Evolutionary conservation across 768 basidiomycete genomes (phyloP).

Genomic region (Tricholoma saponaceum): DNA sequence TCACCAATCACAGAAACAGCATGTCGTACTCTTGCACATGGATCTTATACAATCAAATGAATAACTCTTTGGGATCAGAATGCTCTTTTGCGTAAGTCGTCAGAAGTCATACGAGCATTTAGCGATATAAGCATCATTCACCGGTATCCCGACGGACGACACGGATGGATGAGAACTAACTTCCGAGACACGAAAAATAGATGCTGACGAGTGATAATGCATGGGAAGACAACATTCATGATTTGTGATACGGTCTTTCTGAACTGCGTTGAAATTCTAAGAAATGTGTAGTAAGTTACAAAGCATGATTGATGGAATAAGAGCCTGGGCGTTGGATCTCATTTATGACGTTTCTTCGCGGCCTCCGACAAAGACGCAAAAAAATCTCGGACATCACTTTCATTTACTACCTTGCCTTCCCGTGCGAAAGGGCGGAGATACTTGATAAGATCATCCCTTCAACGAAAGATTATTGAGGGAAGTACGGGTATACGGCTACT

Average conservation of each 20-base stretch:
- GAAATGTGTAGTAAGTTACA: not conserved
- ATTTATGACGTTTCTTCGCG: slow-evolving; percentile 20
- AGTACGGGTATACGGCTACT: not conserved
- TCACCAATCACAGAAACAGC: too few species aligned
- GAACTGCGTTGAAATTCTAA: not conserved
- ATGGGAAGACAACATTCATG: not conserved
- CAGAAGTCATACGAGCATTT: not conserved
- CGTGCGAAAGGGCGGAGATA: slow-evolving; percentile 80
- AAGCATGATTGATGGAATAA: not conserved
- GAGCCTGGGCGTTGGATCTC: not conserved
- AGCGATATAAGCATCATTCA: not conserved
- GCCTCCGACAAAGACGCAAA: slow-evolving; percentile 51
- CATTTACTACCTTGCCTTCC: slow-evolving; percentile 69
- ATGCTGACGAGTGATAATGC: not conserved
- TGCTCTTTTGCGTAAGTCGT: too few species aligned
- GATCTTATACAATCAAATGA: too few species aligned
- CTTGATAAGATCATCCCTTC: slow-evolving; percentile 63
- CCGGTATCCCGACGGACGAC: not conserved
- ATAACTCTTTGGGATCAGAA: too few species aligned
- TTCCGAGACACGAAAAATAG: not conserved
- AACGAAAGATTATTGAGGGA: slow-evolving; percentile 5
- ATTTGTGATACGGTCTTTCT: not conserved
- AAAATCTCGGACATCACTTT: slow-evolving; percentile 65
- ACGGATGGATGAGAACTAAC: not conserved
- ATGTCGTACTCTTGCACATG: too few species aligned